Evolutionary conservation across 345 rosid genomes (phyloP), one percentile per base, ranked within the genome.

Genomic region (Limnanthes douglasii): DNA sequence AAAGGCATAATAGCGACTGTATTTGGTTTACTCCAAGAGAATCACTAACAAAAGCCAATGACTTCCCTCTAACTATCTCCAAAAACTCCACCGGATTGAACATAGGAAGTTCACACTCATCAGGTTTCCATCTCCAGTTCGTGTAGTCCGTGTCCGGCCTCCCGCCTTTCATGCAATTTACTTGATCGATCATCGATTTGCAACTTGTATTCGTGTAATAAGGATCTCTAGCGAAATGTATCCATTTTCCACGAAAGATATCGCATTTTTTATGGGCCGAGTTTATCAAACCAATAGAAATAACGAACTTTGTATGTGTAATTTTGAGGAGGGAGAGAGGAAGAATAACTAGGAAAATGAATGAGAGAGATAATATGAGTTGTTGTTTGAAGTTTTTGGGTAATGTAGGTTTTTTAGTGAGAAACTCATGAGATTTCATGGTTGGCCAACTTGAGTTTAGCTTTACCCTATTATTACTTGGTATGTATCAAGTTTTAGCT

Each of bases 41-140:
- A 34, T 68, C 74, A 17, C 74, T 70, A n/a, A 68, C 55, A 36
- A 68, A 68, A 6, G 70, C 70, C 48, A 63, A 31, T 0, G 60
- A 47, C 16, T 68, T 68, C 22, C 74, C 74, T 4, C 61, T 45
- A 2, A 41, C 66, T 5, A 44, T 20, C 58, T 56, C 48, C 21
- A 60, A 21, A 58, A 68, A 63, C 34, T 45, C 52, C 4, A n/a
- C 31, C 3, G 74, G 49, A 9, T 48, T 34, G 31, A 67, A 62
- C 16, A 15, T 8, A 2, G 60, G 69, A 2, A 62, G 44, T 22
- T 62, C 55, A 11, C 74, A 68, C 11, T 44, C 57, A n/a, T 50
- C 41, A 6, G 73, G 78, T 27, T 56, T 44, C 78, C 78, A 66
- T 29, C 65, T 60, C 78, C 78, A 66, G 5, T 59, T 62, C 64